Evolutionary conservation across 768 basidiomycete genomes (phyloP).

Genomic region (Collybiopsis luxurians): DNA sequence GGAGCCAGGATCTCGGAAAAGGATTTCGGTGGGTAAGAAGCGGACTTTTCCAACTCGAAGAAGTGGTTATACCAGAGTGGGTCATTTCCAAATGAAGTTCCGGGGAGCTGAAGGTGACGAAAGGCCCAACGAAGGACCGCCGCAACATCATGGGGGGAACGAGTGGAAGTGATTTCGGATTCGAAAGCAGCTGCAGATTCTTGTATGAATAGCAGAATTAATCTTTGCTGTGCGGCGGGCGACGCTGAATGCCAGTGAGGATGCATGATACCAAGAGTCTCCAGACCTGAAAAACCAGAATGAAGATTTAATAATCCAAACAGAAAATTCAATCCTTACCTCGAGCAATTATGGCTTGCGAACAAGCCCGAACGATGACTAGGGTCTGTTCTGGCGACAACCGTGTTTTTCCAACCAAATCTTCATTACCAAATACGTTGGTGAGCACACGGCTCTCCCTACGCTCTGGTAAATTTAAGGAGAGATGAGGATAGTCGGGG

Average conservation of each 20-base stretch:
- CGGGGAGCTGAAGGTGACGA: slow-evolving; percentile 67
- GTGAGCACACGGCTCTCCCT: slow-evolving; percentile 46
- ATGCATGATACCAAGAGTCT: slow-evolving; percentile 81
- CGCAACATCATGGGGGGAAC: slow-evolving; percentile 74
- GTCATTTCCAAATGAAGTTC: slow-evolving; percentile 56
- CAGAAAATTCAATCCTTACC: slow-evolving; percentile 40
- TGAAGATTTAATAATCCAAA: slow-evolving; percentile 7
- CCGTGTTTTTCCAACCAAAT: slow-evolving; percentile 52
- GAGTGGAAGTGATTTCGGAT: slow-evolving; percentile 60
- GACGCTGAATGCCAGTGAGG: slow-evolving; percentile 83
- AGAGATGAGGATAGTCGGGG: slow-evolving; percentile 51
- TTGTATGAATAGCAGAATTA: slow-evolving; percentile 71
- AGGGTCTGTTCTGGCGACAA: slow-evolving; percentile 64
- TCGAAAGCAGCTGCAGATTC: slow-evolving; percentile 59
- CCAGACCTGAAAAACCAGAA: slow-evolving; percentile 51
- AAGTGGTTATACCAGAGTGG: slow-evolving; percentile 71
- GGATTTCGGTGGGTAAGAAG: slow-evolving; percentile 59
- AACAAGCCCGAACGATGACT: slow-evolving; percentile 62
- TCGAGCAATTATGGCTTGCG: slow-evolving; percentile 60
- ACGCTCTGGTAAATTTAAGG: slow-evolving; percentile 60
- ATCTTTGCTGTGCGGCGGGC: slow-evolving; percentile 59
- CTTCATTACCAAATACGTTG: slow-evolving; percentile 60
- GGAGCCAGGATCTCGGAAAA: slow-evolving; percentile 64
- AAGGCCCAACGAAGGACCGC: slow-evolving; percentile 81
- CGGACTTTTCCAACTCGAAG: slow-evolving; percentile 52